Evolutionary conservation across 192 early-diverging fungal genomes (phyloP).

Genomic region (Coemansia sp.): DNA sequence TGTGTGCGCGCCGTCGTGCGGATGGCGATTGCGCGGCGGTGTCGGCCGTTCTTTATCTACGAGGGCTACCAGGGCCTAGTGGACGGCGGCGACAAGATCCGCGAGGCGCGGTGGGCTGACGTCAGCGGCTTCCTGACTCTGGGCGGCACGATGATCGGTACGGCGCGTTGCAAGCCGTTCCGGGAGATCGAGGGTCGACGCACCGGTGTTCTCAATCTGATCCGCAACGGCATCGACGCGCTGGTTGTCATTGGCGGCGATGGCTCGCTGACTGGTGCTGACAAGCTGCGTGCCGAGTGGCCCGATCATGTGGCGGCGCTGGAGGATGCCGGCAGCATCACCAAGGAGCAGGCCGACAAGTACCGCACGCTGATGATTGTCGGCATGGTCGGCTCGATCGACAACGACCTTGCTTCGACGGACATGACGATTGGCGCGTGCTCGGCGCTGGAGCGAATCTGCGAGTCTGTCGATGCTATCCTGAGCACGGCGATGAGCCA

Average conservation of each 20-base stretch:
- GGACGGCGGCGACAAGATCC: conserved; percentile 85
- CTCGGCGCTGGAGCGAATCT: conserved; percentile 91
- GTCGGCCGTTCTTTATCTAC: conserved; percentile 84
- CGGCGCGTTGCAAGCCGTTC: conserved; percentile 86
- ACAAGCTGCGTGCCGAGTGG: conserved; percentile 90
- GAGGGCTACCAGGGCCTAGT: conserved; percentile 98
- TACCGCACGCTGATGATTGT: conserved; percentile 84
- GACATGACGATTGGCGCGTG: conserved; percentile 97
- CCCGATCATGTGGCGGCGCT: conserved; percentile 75
- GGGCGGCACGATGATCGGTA: conserved; percentile 94
- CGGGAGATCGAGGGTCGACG: conserved; percentile 81
- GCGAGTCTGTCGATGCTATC: conserved; percentile 92
- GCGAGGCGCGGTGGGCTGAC: conserved; percentile 81
- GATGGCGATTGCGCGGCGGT: conserved; percentile 75
- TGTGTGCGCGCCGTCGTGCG: conserved; percentile 88
- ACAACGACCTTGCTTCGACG: conserved; percentile 86
- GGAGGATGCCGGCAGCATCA: conserved; percentile 57
- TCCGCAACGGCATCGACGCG: conserved; percentile 90
- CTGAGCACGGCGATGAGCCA: conserved; percentile 90
- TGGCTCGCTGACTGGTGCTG: conserved; percentile 94
- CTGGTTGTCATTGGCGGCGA: conserved; percentile 96
- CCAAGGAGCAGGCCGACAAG: conserved; percentile 54
- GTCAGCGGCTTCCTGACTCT: conserved; percentile 81
- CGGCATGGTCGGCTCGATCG: conserved; percentile 94
- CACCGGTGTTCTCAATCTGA: conserved; percentile 74